Conservation (phyloP, 208 protist species). For the Wallacemonas collosoma region DNA sequence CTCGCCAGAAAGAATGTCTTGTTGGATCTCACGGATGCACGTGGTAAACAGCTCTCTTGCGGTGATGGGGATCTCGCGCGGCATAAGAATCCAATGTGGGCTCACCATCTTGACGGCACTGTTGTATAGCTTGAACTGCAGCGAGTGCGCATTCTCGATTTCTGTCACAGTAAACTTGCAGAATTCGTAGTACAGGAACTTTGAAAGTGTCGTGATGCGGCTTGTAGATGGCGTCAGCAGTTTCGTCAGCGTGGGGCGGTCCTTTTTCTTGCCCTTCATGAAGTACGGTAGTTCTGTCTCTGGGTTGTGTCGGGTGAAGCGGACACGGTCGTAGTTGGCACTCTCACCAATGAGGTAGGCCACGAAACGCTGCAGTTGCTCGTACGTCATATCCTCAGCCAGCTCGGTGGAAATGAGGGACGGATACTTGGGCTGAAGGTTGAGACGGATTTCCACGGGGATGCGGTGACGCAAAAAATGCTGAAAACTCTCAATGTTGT, state of each 20-base stretch:
- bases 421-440: constrained; percentile 64
- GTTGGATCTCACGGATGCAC: constrained; percentile 67
- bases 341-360: constrained; percentile 67
- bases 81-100: constrained; percentile 83
- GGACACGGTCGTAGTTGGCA: constrained; percentile 78
- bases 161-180: constrained; percentile 88
- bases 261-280: constrained; percentile 81
- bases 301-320: constrained; percentile 87
- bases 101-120: constrained; percentile 71
- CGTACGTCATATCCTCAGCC: constrained; percentile 84
- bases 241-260: constrained; percentile 64
- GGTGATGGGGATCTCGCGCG: constrained; percentile 63
- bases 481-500: constrained; percentile 78
- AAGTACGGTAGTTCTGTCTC: constrained; percentile 86
- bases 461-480: constrained; percentile 73
- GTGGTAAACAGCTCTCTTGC: constrained; percentile 62
- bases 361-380: constrained; percentile 88
- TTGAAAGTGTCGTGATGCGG: constrained; percentile 44
- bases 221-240: constrained; percentile 70
- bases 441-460: constrained; percentile 76
- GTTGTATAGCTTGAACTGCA: constrained; percentile 87
- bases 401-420: constrained; percentile 69
- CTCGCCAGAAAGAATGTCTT: constrained; percentile 27
- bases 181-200: constrained; percentile 86
- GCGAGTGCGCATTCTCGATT: constrained; percentile 79